A percentile compares a stretch with the other conserved stretches of the same genome.
phyloP scores from a whole-genome alignment of 1,139 yeast genomes.

The Geotrichum reessii region DNA sequence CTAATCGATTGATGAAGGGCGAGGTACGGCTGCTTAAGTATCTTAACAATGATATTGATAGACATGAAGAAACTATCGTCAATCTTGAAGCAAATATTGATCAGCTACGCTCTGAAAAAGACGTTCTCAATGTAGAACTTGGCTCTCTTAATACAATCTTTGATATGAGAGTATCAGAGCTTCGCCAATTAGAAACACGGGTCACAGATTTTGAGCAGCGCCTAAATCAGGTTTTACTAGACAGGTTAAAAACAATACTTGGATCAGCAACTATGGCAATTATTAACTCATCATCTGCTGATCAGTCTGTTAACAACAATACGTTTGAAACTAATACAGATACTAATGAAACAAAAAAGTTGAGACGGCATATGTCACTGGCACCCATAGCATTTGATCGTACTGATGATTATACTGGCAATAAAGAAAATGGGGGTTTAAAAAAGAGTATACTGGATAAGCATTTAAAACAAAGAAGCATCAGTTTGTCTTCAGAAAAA shows the following conservation, averaged over 20 bases:
- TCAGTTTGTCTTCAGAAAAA: conserved; percentile 29
- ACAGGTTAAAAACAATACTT: conserved; percentile 33
- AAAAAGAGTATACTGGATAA: conserved; percentile 21
- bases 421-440: conserved; percentile 25
- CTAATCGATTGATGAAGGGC: conserved; percentile 10
- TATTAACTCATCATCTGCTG: conserved; percentile 23
- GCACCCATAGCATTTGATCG: conserved; percentile 27
- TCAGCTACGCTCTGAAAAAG: conserved; percentile 25
- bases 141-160: conserved; percentile 29
- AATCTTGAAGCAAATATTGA: conserved; percentile 22
- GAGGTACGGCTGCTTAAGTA: conserved; percentile 16
- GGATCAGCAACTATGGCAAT: conserved; percentile 34
- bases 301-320: conserved; percentile 7
- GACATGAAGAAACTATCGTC: conserved; percentile 20
- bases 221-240: conserved; percentile 29
- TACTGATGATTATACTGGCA: conserved; percentile 21
- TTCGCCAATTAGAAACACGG: conserved; percentile 29
- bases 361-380: conserved; percentile 28
- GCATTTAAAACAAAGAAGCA: conserved; percentile 28
- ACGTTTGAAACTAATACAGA: conserved; percentile 12
- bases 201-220: conserved; percentile 29
- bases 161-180: conserved; percentile 27
- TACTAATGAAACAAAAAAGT: background rate
- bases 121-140: conserved; percentile 24
- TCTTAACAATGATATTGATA: conserved; percentile 17